Base-by-base conservation (phyloP, 805 yeast genomes). In the Zygotorulaspora sp. region DNA sequence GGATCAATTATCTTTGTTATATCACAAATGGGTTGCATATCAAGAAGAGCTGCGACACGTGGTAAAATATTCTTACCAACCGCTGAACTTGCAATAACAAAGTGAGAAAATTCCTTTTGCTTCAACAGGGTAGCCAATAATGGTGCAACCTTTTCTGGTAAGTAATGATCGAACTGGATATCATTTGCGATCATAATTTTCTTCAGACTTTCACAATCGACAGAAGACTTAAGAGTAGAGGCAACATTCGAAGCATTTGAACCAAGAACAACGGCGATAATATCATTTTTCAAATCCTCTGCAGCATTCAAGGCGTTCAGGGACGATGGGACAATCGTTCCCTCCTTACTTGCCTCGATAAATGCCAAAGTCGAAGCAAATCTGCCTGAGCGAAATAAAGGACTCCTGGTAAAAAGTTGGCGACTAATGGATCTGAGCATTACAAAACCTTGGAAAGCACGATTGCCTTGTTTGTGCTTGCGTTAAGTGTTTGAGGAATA, bases 41-140 rank as follows among this genome's bases (percentile, higher is more conserved):
- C 95, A 34, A 90, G 66, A 40, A 83, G 55, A 1, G 96, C 96
- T 22, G 86, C 95, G 15, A 83, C 71, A 48, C 97, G 74, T 26
- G 98, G 97, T 32, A 92, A 66, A 21, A 89, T 66, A 44, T 82
- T 82, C 62, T 89, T 88, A 35, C 97, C 96, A 15, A 81, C 80
- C 1, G 95, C 78, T n/a, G 94, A 79, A 26, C 90, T 84, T 4
- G 95, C 77, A 9, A 82, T 77, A 13, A 90, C 66, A 41, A 92
- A 79, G 60, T 88, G 94, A 11, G 83, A 75, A 63, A 38, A 52
- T 5, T 52, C 49, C n/a, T 53, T 45, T 9, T 49, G 50, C 13
- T 56, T 41, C 19, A 70, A 27, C 54, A 65, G 37, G 46, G 44
- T 70, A 62, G 46, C 70, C 67, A 52, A 77, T 41, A 87, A 65